A percentile compares a stretch with the other conserved stretches of the same genome.
Evolutionary conservation across 768 basidiomycete species (phyloP).

Genomic region (Trichaptum fuscoviolaceum): DNA sequence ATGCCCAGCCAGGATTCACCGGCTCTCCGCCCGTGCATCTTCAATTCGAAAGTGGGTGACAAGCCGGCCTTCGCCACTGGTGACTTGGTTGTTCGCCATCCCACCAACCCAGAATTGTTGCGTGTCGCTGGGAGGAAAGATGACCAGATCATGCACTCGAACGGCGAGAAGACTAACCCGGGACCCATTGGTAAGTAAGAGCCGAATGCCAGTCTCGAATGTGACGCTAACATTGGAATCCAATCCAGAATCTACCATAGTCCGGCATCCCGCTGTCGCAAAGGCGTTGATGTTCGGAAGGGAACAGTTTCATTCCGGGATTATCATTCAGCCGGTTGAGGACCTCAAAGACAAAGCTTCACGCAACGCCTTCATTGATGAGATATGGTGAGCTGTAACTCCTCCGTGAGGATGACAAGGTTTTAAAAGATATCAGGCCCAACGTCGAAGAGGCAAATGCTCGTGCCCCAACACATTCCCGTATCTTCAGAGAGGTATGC

Average conservation of each 20-base stretch:
- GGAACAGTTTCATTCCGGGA: conserved; percentile 13
- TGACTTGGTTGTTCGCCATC: conserved; percentile 7
- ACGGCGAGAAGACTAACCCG: conserved; percentile 12
- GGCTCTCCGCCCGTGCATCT: no score
- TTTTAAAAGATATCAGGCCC: neutral
- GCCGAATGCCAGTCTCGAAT: neutral
- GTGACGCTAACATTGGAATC: neutral
- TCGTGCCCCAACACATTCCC: conserved; percentile 11
- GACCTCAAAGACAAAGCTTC: neutral
- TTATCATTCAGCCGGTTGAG: conserved; percentile 16
- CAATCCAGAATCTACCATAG: conserved; percentile 16
- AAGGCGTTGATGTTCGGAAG: conserved; percentile 16
- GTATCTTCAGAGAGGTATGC: conserved; percentile 12
- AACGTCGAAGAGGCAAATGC: conserved; percentile 10
- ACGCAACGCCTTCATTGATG: conserved; percentile 2
- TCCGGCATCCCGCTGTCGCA: conserved; percentile 8
- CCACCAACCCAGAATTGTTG: conserved; percentile 8
- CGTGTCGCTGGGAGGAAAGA: conserved; percentile 11
- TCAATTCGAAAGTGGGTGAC: conserved; percentile 3
- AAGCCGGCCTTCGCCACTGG: conserved; percentile 1
- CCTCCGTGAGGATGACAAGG: neutral
- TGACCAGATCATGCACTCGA: conserved; percentile 17
- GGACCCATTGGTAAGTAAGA: conserved; percentile 9
- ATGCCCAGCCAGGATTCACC: no score
- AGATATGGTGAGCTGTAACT: neutral